These are phyloP conservation scores for Solanum raphanifolium DNA, from an alignment of 257 asterid species.

Conservation along the genomic window DNA sequence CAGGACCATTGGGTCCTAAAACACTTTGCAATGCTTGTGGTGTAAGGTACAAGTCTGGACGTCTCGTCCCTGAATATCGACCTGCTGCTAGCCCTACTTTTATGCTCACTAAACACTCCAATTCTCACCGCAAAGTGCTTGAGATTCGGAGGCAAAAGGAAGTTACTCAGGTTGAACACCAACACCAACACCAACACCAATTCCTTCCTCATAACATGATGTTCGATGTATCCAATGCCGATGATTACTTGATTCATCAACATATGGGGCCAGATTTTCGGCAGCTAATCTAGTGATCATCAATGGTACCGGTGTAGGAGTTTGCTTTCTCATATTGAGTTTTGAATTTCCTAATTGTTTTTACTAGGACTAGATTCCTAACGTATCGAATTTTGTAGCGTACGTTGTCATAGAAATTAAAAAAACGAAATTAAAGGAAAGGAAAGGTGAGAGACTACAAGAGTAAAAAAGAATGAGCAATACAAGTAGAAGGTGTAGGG, in stretches of 20 bases:
- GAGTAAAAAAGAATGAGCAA: neutral
- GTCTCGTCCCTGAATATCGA: slow-evolving; percentile 89
- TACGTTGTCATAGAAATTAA: neutral
- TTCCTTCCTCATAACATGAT: slow-evolving; percentile 55
- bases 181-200: slow-evolving; percentile 43
- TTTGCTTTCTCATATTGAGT: neutral
- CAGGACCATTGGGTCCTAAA: slow-evolving; percentile 95
- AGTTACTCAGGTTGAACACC: slow-evolving; percentile 41
- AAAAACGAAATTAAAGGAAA: neutral
- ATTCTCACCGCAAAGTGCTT: slow-evolving; percentile 77
- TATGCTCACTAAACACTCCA: slow-evolving; percentile 66
- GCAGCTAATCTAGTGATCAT: slow-evolving; percentile 40
- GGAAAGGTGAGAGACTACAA: neutral
- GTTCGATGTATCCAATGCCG: slow-evolving; percentile 52
- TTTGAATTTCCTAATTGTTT: neutral
- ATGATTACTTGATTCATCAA: slow-evolving; percentile 83
- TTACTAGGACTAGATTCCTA: slow-evolving; percentile 25
- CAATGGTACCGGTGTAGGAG: neutral
- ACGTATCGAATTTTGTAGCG: slow-evolving; percentile 35
- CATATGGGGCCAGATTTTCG: slow-evolving; percentile 69
- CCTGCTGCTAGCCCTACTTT: slow-evolving; percentile 98
- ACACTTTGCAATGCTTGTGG: slow-evolving; percentile 94
- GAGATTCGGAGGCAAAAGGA: slow-evolving; percentile 89
- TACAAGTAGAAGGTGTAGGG: slow-evolving; percentile 9
- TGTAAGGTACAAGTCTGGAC: slow-evolving; percentile 80